Evolutionary conservation across 2,329 filamentous ascomycete genomes (phyloP), one percentile per base, ranked within the genome.

Genomic region (Ophiostoma piceae): DNA sequence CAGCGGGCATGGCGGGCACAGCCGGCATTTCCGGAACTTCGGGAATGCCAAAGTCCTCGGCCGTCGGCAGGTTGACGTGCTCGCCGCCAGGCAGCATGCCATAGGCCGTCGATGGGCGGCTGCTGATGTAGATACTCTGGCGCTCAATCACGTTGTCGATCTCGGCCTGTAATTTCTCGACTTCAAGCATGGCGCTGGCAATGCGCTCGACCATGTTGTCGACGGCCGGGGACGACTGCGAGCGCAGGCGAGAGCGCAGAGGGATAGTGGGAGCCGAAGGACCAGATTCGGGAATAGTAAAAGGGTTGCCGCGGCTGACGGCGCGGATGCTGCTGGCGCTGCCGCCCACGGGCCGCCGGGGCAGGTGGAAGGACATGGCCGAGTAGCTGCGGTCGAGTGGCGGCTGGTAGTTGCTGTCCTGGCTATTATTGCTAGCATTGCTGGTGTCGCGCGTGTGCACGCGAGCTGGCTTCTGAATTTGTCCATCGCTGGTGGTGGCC

Each of bases 91-190:
- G 76, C 69, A 74, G 74, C 73, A 78, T 75, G 29, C 82, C 84
- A 72, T 82, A 78, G 26, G 82, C 78, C 54, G 83, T 87, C 60
- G 84, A 84, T 41, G 85, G 84, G 67, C 85, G 81, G 76, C 84
- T 86, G 71, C 75, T 79, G 22, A 81, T 73, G 72, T 86, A 88
- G 43, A 87, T 77, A 76, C 84, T 89, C 77, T 87, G 85, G 71
- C 85, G 83, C 79, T 88, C 85, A 32, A 88, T 82, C 29, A 86
- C 80, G 67, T 85, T 82, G 68, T 89, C 84, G 68, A 89, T 88
- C 73, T 87, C 82, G 70, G 82, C 83, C 76, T 89, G 82, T 62
- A 88, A 77, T 70, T 79, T 80, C 69, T 90, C 87, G 72, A 86
- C 80, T 75, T 89, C 87, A 69, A 85, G 78, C 79, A 88, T 83